Base-by-base conservation (phyloP, 2,329 filamentous ascomycete species). In the Chrysoporthe cubensis region DNA sequence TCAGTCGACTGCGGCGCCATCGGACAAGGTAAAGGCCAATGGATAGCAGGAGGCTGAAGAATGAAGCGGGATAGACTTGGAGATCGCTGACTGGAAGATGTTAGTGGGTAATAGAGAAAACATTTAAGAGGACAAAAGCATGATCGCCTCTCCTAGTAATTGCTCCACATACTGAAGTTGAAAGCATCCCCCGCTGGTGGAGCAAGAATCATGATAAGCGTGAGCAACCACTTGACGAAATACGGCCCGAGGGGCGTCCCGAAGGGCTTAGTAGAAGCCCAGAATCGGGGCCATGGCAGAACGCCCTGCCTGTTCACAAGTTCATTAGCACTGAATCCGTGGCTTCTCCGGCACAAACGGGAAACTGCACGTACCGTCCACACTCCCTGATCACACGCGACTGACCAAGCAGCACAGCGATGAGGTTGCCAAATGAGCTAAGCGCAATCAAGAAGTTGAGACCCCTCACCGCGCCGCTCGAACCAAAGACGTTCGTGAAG, bases 101-200 rank as follows among this genome's bases (percentile, higher is more conserved):
- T 9, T 4, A 6, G 9, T 65, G 32, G 56, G 62, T 14, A 8
- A 2, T 8, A 26, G 18, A 37, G 5, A 4, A 7, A 13, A 14
- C 3, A 6, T 16, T 9, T 4, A 43, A 2, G n/a, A n/a, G 8
- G 14, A 16, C 2, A 14, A 43, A 21, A 44, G n/a, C 40, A 43
- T 46, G 42, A 32, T 43, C n/a, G 1, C 7, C 7, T 32, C 16
- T 4, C 16, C 4, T 13, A 44, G 11, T 2, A 16, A 26, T 26
- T 26, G 26, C 5, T 32, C 3, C 2, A 72, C 76, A 46, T 73
- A 82, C 84, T 79, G 72, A 90, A 90, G 70, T 87, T 86, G 74
- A 90, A 90, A 0, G 88, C 88, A 73, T 90, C 87, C 1, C 88
- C 88, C 0, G 87, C 85, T 0, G 88, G 88, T 0, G 86, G 83